Percentiles rank a stretch among this genome's conserved stretches.
Evolutionary conservation across 129 eudicot species (phyloP).

Genomic region (Erigeron canadensis): DNA sequence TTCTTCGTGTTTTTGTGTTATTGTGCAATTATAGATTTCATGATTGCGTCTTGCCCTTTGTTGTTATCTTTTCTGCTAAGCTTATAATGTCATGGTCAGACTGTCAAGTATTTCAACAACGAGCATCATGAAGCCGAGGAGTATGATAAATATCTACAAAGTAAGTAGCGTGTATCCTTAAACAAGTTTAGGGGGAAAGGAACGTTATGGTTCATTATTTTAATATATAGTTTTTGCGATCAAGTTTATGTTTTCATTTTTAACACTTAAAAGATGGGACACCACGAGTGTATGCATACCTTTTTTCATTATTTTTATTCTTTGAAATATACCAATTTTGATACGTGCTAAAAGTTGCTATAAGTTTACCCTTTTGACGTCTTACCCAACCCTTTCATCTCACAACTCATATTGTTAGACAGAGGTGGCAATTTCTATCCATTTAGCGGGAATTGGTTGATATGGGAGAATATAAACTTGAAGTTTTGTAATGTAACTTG

Average conservation of each 20-base stretch:
- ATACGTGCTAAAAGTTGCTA: no score
- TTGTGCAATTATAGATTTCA: not conserved
- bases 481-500: no score
- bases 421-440: not conserved
- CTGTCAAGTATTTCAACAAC: slow-evolving; percentile 97
- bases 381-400: no score
- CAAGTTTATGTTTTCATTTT: no score
- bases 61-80: slow-evolving; percentile 6
- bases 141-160: slow-evolving; percentile 75
- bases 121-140: slow-evolving; percentile 81
- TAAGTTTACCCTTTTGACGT: no score
- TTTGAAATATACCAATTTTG: no score
- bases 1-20: slow-evolving; percentile 1
- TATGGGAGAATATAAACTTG: no score
- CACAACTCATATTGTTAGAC: not conserved
- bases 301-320: no score
- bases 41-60: slow-evolving; percentile 6
- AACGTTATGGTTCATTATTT: not conserved
- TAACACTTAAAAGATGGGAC: no score
- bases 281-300: no score
- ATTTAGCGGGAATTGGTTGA: not conserved
- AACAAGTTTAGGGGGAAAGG: not conserved
- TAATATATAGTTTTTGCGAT: no score
- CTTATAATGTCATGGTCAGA: slow-evolving; percentile 44
- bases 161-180: slow-evolving; percentile 49